A percentile compares a stretch with the other conserved stretches of the same genome.
phyloP scores from a whole-genome alignment of 2,329 filamentous ascomycete genomes.

The Ceratocystiopsis brevicomis region DNA sequence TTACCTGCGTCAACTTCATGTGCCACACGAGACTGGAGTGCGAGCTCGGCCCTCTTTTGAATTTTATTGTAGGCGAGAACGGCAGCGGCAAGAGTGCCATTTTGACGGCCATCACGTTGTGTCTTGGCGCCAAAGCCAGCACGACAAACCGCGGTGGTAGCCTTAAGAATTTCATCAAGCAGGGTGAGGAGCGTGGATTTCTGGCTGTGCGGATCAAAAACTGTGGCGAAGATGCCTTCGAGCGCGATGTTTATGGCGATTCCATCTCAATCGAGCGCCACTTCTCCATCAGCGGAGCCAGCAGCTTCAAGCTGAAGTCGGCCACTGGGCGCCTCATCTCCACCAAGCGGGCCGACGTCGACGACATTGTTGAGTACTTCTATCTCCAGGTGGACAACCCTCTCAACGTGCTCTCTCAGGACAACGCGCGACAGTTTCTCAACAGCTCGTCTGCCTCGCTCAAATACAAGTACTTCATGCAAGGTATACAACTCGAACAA shows the following conservation, averaged over 20 bases:
- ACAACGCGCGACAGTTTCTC: conserved; percentile 83
- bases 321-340: conserved; percentile 52
- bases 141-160: conserved; percentile 83
- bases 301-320: conserved; percentile 75
- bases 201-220: conserved; percentile 84
- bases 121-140: conserved; percentile 84
- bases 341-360: conserved; percentile 67
- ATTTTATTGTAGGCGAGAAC: conserved; percentile 95
- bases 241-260: conserved; percentile 62
- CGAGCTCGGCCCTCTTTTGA: conserved; percentile 80
- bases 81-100: conserved; percentile 96
- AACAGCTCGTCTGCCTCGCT: conserved; percentile 63
- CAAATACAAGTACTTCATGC: conserved; percentile 94
- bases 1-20: conserved; percentile 90
- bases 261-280: conserved; percentile 81
- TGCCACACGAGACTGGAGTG: conserved; percentile 71
- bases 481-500: conserved; percentile 82
- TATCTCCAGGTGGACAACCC: conserved; percentile 91
- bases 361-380: conserved; percentile 86
- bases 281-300: conserved; percentile 56
- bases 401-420: conserved; percentile 86
- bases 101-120: conserved; percentile 78
- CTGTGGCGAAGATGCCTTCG: conserved; percentile 65
- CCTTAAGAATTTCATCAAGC: conserved; percentile 75
- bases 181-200: conserved; percentile 57